Conservation (phyloP, 2,329 filamentous ascomycete species). For the Aspergillus clavatus region DNA sequence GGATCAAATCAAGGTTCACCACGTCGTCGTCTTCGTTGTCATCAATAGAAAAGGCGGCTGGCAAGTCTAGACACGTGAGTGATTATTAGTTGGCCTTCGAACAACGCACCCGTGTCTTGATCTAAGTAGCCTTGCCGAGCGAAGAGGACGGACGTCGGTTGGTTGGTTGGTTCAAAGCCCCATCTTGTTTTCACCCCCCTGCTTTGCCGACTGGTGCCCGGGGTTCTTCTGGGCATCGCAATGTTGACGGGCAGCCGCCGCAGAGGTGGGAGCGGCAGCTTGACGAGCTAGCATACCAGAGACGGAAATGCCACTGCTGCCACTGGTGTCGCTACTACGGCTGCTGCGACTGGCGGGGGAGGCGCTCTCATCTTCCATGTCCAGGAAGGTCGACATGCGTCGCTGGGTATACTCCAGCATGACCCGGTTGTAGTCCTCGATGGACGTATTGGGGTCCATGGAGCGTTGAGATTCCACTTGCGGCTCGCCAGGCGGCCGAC, state of each 20-base stretch:
- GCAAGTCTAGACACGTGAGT: neutral
- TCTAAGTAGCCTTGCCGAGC: too few species aligned
- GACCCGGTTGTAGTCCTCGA: conserved; percentile 37
- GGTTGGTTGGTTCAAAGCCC: neutral
- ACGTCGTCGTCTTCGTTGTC: neutral
- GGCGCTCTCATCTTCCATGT: conserved; percentile 18
- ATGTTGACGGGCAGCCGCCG: conserved; percentile 5
- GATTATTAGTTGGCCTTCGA: too few species aligned
- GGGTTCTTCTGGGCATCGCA: neutral
- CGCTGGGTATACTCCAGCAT: conserved; percentile 38
- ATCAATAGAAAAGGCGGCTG: too few species aligned
- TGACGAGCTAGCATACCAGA: conserved; percentile 18
- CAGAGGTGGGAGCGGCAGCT: conserved; percentile 17
- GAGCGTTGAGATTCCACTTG: conserved; percentile 16
- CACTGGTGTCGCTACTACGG: conserved; percentile 27
- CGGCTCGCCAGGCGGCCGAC: conserved; percentile 13
- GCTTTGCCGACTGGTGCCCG: neutral
- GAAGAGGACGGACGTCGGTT: too few species aligned
- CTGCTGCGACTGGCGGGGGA: conserved; percentile 23
- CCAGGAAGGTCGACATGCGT: conserved; percentile 32
- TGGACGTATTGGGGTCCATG: conserved; percentile 22
- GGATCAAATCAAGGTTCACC: too few species aligned
- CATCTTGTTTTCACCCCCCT: neutral
- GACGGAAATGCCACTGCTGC: conserved; percentile 19
- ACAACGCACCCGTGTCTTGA: too few species aligned